A percentile compares a stretch with the other conserved stretches of the same genome.
These are phyloP conservation scores for Colletotrichum filicis DNA, from an alignment of 2,329 filamentous ascomycete genomes.

Conservation along the genomic window DNA sequence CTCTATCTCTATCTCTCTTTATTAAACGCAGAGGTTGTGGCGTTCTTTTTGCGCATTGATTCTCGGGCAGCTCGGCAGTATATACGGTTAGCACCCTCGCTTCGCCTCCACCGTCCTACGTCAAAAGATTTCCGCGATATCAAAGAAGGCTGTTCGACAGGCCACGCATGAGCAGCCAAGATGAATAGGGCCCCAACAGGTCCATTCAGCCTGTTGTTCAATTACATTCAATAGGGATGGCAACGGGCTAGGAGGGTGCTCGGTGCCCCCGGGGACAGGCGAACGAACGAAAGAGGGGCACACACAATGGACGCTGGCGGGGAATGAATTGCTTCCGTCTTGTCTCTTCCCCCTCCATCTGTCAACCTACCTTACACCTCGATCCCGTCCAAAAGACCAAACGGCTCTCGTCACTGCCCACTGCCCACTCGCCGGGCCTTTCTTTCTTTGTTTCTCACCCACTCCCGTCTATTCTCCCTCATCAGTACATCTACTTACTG, in stretches of 20 bases:
- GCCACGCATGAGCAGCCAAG: neutral
- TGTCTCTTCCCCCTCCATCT: too few species aligned
- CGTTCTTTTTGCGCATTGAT: neutral
- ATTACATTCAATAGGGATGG: neutral
- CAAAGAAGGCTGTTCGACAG: neutral
- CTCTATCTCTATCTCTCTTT: neutral
- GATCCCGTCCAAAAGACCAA: neutral
- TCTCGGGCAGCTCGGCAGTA: neutral
- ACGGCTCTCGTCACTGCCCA: neutral
- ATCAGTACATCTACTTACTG: neutral
- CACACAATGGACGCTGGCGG: neutral
- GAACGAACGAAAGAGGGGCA: neutral
- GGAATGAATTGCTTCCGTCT: neutral
- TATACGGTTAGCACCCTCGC: neutral
- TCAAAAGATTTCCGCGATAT: neutral
- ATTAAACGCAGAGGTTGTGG: neutral
- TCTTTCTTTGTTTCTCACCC: neutral
- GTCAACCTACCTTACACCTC: too few species aligned
- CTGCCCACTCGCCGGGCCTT: neutral
- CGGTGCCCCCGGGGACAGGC: neutral
- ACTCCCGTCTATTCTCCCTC: neutral
- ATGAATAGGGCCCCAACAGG: neutral
- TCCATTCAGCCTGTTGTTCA: neutral
- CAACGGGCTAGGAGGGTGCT: neutral
- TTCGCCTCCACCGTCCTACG: neutral